These are phyloP conservation scores for Phlebiopsis flavidoalba DNA, from an alignment of 768 basidiomycete species.

Conservation along the genomic window DNA sequence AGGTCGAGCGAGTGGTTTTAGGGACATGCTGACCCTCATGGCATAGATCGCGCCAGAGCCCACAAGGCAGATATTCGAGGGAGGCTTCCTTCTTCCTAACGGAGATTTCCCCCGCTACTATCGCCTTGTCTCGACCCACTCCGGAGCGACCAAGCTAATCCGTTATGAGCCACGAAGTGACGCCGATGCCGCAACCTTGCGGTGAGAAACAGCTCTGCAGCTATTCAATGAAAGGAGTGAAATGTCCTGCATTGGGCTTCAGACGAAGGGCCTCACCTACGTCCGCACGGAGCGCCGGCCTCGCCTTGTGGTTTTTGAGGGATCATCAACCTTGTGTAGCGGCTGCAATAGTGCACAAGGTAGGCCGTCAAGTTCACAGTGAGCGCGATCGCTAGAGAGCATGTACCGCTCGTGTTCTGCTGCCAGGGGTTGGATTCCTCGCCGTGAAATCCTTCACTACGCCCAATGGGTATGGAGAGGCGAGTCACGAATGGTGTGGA, in stretches of 20 bases:
- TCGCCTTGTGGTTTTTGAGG: background rate
- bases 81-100: background rate
- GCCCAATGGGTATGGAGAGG: background rate
- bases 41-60: background rate
- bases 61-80: background rate
- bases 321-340: background rate
- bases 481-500: background rate
- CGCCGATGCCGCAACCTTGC: background rate
- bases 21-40: background rate
- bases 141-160: background rate
- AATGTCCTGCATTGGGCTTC: background rate
- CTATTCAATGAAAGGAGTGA: background rate
- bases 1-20: background rate
- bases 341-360: background rate
- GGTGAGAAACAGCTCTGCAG: background rate
- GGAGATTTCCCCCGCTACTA: background rate
- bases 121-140: background rate
- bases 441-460: background rate
- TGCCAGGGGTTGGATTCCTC: background rate
- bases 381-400: background rate
- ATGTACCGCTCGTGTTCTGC: background rate
- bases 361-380: background rate
- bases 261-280: background rate
- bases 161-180: background rate
- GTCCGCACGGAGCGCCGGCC: background rate